A percentile compares a stretch with the other conserved stretches of the same genome.
These are phyloP conservation scores for Fusarium miscanthi DNA, from an alignment of 2,329 filamentous ascomycete species.

Conservation along the genomic window DNA sequence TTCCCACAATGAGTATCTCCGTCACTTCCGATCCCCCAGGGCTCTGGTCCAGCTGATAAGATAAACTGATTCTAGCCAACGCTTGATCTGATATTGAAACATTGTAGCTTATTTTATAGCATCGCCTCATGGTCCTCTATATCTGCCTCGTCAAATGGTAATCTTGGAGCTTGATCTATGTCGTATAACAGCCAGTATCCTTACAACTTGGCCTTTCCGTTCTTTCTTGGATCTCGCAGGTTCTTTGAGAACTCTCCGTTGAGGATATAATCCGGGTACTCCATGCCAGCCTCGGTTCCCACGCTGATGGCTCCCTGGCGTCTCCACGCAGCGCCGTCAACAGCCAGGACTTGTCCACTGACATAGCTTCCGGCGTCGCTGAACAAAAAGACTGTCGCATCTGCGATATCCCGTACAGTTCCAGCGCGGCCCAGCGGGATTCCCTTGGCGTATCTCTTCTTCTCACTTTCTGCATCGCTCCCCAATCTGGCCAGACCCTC, in stretches of 20 bases:
- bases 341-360: conserved; percentile 83
- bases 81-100: background rate
- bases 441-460: conserved; percentile 50
- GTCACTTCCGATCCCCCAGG: conserved; percentile 17
- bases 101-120: background rate
- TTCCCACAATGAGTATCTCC: conserved; percentile 28
- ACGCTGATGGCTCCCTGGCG: conserved; percentile 59
- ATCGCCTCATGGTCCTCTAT: background rate
- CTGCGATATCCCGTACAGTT: conserved; percentile 86
- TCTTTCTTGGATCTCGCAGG: conserved; percentile 50
- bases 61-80: background rate
- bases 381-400: conserved; percentile 91
- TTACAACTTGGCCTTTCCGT: conserved; percentile 55
- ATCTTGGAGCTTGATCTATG: background rate
- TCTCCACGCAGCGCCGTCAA: conserved; percentile 72
- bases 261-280: conserved; percentile 64
- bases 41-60: conserved; percentile 9
- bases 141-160: background rate
- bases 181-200: background rate
- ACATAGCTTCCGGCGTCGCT: conserved; percentile 87
- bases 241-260: conserved; percentile 50
- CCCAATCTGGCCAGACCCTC: conserved; percentile 79
- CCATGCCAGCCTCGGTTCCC: conserved; percentile 60
- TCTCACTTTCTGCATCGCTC: conserved; percentile 51
- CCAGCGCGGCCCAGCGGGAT: conserved; percentile 84